Evolutionary conservation across 306 rosid species (phyloP), one percentile per base, ranked within the genome.

Genomic region (Vigna mungo): DNA sequence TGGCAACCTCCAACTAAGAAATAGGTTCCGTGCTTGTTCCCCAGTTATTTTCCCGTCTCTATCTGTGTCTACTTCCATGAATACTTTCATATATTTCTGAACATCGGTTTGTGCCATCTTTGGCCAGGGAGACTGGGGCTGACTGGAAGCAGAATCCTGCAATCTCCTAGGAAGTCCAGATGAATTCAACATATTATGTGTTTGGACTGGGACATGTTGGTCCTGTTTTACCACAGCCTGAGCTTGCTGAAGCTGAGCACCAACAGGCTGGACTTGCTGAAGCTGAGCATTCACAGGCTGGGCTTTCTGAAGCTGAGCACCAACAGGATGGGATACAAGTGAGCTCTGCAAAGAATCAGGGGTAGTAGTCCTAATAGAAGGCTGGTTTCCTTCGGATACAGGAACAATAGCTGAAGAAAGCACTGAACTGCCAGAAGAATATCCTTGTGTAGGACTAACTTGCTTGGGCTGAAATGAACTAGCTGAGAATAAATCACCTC

Each of bases 1-100:
- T 56, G 98, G 97, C 76, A 96, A 68, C 82, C 89, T 86, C 99
- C 99, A 96, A 87, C 93, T 93, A 63, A 96, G 84, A 78, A 96
- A 96, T 87, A 96, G 86, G 87, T 91, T 89, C 32, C 90, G 97
- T 0, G 99, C 98, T 85, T 96, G 97, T 63, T 88, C 92, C 83
- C 98, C 99, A 3, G 94, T 96, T 68, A 96, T 93, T 86, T 89
- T 96, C 68, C 98, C 99, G 83, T 96, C 99, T 86, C 91, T 88
- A 81, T 96, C 99, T 1, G 89, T 88, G 85, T 96, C 99, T 68
- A 96, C 99, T 81, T 88, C 93, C 84, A 89, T 77, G 82, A 96
- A 96, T 36, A 96, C 97, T 86, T 91, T 91, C 27, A 86, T 80
- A 78, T 96, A 96, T 87, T 90, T 96, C 86, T 96, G 96, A 84